phyloP scores from a whole-genome alignment of 306 rosid genomes.

The Hippophae rhamnoides region DNA sequence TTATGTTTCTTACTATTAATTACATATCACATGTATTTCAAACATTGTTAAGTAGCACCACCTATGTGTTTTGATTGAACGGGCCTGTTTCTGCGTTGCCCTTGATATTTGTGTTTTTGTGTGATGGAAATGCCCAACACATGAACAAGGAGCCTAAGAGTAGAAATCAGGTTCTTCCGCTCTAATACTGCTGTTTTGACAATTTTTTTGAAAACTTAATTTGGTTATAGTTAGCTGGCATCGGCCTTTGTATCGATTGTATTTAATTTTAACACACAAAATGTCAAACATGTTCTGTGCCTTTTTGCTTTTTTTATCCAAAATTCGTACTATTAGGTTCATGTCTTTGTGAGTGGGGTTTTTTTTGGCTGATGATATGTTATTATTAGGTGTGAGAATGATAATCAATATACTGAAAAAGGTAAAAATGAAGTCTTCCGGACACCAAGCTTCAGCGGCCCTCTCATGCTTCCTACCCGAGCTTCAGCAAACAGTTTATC shows the following conservation, averaged over 20 bases:
- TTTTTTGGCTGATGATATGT: slow-evolving; percentile 8
- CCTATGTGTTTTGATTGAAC: too few relatives aligned
- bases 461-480: slow-evolving; percentile 93
- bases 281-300: neutral
- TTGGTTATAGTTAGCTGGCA: too few relatives aligned
- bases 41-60: neutral
- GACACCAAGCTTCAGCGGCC: slow-evolving; percentile 94
- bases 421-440: slow-evolving; percentile 48
- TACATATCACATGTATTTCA: neutral
- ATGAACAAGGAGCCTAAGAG: too few relatives aligned
- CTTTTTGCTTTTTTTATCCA: neutral
- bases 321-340: neutral
- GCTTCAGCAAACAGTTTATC: slow-evolving; percentile 99
- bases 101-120: too few relatives aligned
- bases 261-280: too few relatives aligned
- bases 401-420: slow-evolving; percentile 47
- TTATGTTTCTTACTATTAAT: slow-evolving; percentile 5
- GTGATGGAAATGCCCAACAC: too few relatives aligned
- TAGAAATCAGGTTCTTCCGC: too few relatives aligned
- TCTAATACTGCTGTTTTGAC: too few relatives aligned
- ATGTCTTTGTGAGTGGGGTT: neutral
- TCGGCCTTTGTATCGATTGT: too few relatives aligned
- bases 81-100: too few relatives aligned
- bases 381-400: slow-evolving; percentile 63
- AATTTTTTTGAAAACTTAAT: too few relatives aligned